phyloP scores from a whole-genome alignment of 768 basidiomycete genomes.

The Sutorius australiensis region DNA sequence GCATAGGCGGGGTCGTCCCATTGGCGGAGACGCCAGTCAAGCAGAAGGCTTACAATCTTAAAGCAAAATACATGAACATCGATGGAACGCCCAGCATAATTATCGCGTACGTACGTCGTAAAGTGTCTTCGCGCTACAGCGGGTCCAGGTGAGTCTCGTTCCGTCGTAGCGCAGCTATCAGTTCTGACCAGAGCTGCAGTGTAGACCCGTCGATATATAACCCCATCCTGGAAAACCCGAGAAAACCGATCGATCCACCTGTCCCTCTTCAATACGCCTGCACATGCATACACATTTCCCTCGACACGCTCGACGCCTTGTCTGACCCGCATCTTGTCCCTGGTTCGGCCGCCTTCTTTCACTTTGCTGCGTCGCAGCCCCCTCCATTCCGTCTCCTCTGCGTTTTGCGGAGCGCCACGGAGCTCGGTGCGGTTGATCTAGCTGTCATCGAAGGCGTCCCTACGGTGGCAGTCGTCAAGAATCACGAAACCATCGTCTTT shows the following conservation, averaged over 20 bases:
- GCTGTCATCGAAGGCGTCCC: conserved; percentile 42
- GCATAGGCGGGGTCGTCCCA: conserved; percentile 35
- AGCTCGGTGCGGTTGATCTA: conserved; percentile 39
- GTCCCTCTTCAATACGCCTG: conserved; percentile 44
- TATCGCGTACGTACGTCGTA: conserved; percentile 49
- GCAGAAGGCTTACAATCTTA: conserved; percentile 52
- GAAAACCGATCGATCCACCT: conserved; percentile 40
- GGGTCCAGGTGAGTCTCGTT: conserved; percentile 15
- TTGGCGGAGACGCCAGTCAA: conserved; percentile 48
- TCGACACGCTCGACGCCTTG: conserved; percentile 42
- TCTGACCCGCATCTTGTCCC: conserved; percentile 40
- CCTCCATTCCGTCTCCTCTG: conserved; percentile 42
- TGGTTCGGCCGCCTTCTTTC: conserved; percentile 37
- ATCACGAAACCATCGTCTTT: conserved; percentile 39
- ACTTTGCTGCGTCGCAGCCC: conserved; percentile 32
- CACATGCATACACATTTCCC: conserved; percentile 38
- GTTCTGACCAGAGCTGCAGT: conserved; percentile 14
- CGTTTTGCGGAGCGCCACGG: conserved; percentile 34
- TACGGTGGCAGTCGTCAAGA: conserved; percentile 41
- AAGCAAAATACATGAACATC: conserved; percentile 57
- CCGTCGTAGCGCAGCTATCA: neutral
- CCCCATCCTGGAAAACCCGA: conserved; percentile 30
- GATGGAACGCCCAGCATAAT: conserved; percentile 47
- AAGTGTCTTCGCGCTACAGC: conserved; percentile 18
- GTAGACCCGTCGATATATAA: conserved; percentile 33